A percentile compares a stretch with the other conserved stretches of the same genome.
Conservation (phyloP, 2,329 filamentous ascomycete species). For the Phialophora tarda region DNA sequence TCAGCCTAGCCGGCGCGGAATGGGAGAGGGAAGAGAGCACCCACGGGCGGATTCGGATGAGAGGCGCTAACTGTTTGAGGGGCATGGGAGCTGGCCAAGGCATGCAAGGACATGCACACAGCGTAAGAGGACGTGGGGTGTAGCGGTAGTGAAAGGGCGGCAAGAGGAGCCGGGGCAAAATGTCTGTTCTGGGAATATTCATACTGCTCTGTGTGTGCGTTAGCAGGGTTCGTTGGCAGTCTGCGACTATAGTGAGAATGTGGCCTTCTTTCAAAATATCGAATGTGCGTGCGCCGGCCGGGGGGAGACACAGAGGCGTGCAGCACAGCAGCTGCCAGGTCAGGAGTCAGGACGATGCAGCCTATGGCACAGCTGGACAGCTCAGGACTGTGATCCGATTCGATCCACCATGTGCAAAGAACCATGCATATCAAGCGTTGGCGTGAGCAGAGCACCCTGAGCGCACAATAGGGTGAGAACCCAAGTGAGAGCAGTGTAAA, state of each 20-base stretch:
- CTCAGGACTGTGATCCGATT: slow-evolving; percentile 4
- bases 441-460: neutral
- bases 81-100: slow-evolving; percentile 1
- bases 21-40: slow-evolving; percentile 4
- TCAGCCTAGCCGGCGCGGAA: slow-evolving; percentile 8
- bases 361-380: slow-evolving; percentile 10
- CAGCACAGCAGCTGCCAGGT: slow-evolving; percentile 17
- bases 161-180: neutral
- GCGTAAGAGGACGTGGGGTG: slow-evolving; percentile 5
- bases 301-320: slow-evolving; percentile 1
- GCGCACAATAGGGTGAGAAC: neutral
- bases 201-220: neutral
- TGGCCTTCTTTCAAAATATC: slow-evolving; percentile 6
- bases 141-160: neutral
- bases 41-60: slow-evolving; percentile 8
- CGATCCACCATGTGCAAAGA: slow-evolving; percentile 12
- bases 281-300: neutral
- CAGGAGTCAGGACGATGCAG: slow-evolving; percentile 18
- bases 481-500: neutral
- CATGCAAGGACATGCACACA: slow-evolving; percentile 1
- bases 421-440: slow-evolving; percentile 8
- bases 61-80: neutral
- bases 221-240: neutral
- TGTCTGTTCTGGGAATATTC: slow-evolving; percentile 4
- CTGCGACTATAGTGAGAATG: neutral